Evolutionary conservation across 768 basidiomycete genomes (phyloP).

Genomic region (Pleurotus tuoliensis): DNA sequence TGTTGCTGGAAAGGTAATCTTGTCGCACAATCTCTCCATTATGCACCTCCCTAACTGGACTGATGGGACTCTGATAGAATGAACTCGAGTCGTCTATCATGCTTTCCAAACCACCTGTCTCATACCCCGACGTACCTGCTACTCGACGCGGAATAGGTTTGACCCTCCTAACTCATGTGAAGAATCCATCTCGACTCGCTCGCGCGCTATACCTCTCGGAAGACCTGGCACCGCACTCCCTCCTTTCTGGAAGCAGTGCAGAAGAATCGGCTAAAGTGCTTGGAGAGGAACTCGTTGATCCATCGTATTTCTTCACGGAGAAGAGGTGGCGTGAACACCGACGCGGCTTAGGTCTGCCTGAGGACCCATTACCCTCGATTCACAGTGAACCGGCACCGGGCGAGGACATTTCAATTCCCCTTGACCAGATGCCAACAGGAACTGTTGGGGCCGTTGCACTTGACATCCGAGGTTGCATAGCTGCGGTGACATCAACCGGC

Average conservation of each 20-base stretch:
- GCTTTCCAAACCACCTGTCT: slow-evolving; percentile 72
- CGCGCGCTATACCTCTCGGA: slow-evolving; percentile 72
- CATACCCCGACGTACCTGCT: slow-evolving; percentile 54
- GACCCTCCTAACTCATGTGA: slow-evolving; percentile 61
- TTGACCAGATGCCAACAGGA: slow-evolving; percentile 66
- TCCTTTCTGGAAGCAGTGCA: slow-evolving; percentile 64
- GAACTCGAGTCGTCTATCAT: slow-evolving; percentile 82
- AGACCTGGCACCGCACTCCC: slow-evolving; percentile 55
- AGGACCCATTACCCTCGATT: slow-evolving; percentile 46
- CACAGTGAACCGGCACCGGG: slow-evolving; percentile 15
- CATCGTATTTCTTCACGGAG: slow-evolving; percentile 77
- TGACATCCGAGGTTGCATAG: slow-evolving; percentile 70
- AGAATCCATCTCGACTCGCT: slow-evolving; percentile 72
- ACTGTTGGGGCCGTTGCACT: slow-evolving; percentile 86
- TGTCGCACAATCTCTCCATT: slow-evolving; percentile 4
- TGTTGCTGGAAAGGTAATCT: slow-evolving; percentile 62
- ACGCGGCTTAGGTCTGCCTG: slow-evolving; percentile 68
- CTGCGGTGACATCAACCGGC: slow-evolving; percentile 73
- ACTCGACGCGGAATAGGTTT: slow-evolving; percentile 60
- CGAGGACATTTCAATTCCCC: slow-evolving; percentile 19
- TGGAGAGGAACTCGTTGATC: slow-evolving; percentile 59
- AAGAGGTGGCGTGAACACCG: slow-evolving; percentile 76
- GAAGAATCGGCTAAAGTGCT: slow-evolving; percentile 56
- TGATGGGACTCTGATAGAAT: slow-evolving; percentile 40
- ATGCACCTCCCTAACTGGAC: background rate